Evolutionary conservation across 2,329 filamentous ascomycete genomes (phyloP).

Genomic region (Alternaria panax): DNA sequence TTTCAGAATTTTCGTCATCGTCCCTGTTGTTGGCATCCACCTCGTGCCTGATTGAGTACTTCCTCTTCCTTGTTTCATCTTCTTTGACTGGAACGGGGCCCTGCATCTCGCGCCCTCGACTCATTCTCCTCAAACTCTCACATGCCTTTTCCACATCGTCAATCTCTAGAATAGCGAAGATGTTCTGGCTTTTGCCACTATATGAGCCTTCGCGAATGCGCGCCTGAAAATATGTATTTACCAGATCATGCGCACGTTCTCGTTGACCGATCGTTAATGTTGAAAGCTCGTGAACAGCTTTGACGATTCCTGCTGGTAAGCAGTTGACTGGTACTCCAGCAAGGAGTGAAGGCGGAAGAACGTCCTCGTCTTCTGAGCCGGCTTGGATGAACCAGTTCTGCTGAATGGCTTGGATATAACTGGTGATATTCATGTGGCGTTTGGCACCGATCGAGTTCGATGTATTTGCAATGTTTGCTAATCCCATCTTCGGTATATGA

Average conservation of each 20-base stretch:
- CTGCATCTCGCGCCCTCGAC: slow-evolving; percentile 8
- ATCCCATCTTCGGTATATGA: neutral
- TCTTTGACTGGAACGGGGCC: neutral
- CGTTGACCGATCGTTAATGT: slow-evolving; percentile 14
- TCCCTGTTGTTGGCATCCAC: neutral
- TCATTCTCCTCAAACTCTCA: slow-evolving; percentile 19
- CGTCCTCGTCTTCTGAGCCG: neutral
- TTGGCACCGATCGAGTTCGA: neutral
- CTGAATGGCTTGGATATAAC: slow-evolving; percentile 3
- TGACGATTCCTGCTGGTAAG: slow-evolving; percentile 1
- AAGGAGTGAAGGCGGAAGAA: neutral
- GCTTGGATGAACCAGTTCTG: slow-evolving; percentile 11
- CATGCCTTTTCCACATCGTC: slow-evolving; percentile 22
- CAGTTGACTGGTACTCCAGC: neutral
- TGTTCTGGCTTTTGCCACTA: neutral
- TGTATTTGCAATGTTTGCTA: neutral
- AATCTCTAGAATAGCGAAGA: slow-evolving; percentile 10
- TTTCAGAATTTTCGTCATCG: neutral
- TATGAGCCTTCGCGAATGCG: slow-evolving; percentile 12
- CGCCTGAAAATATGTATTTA: slow-evolving; percentile 21
- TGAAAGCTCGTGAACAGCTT: slow-evolving; percentile 14
- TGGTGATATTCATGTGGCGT: neutral
- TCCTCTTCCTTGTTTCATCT: slow-evolving; percentile 4
- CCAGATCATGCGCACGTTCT: slow-evolving; percentile 19
- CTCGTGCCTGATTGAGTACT: slow-evolving; percentile 9